Evolutionary conservation across 129 eudicot species (phyloP).

Genomic region (Chrysanthemum lavandulifolium): DNA sequence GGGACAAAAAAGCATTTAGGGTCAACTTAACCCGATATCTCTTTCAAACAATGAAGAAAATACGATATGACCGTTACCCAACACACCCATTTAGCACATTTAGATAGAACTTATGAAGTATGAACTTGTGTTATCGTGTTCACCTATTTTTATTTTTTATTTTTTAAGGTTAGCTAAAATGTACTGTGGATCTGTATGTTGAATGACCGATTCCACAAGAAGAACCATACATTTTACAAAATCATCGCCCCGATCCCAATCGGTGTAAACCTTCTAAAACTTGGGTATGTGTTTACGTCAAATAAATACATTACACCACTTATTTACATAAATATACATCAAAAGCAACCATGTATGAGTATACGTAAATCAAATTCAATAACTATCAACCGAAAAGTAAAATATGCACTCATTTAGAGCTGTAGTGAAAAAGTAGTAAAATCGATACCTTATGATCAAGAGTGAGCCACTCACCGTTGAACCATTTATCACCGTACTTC

Average conservation of each 20-base stretch:
- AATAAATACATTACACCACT: constrained; percentile 16
- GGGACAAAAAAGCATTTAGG: background rate
- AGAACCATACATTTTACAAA: constrained; percentile 85
- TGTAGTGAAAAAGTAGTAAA: background rate
- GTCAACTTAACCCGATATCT: background rate
- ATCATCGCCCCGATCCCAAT: constrained; percentile 90
- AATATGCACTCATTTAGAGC: background rate
- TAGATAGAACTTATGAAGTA: background rate
- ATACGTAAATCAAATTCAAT: background rate
- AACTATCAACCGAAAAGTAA: background rate
- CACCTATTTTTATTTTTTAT: background rate
- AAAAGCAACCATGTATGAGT: too few relatives aligned
- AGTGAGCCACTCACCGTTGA: constrained; percentile 79
- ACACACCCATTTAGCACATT: background rate
- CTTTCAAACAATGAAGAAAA: background rate
- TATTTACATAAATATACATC: constrained; percentile 8
- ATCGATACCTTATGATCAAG: constrained; percentile 57
- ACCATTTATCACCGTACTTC: constrained; percentile 85
- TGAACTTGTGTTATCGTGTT: background rate
- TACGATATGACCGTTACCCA: background rate
- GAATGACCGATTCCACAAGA: constrained; percentile 82
- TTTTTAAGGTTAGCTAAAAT: background rate
- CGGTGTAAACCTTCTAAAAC: constrained; percentile 82
- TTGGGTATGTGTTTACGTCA: constrained; percentile 67
- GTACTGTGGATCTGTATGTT: constrained; percentile 70